Conservation (phyloP, 1,284 basidiomycete genomes). For the Kalmanozyma brasiliensis region DNA sequence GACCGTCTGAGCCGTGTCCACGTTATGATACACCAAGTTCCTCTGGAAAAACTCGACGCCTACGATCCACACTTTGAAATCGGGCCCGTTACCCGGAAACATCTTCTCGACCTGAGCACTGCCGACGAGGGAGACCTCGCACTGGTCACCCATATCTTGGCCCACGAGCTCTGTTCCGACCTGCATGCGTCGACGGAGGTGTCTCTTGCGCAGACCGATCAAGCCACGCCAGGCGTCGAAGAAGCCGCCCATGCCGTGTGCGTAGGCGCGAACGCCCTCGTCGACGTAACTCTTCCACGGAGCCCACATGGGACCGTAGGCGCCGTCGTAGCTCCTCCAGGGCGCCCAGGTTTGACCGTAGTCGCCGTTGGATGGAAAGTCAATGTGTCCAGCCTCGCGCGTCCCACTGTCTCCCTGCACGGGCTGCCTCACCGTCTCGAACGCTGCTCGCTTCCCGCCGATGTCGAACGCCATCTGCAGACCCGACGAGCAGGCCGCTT, state of each 20-base stretch:
- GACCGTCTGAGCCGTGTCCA: constrained; percentile 18
- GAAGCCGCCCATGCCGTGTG: too few relatives aligned
- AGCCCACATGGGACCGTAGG: too few relatives aligned
- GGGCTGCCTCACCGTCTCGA: constrained; percentile 2
- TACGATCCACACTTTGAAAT: constrained; percentile 36
- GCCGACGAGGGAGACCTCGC: constrained; percentile 20
- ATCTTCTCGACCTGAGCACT: constrained; percentile 28
- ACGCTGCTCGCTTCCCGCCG: constrained; percentile 1
- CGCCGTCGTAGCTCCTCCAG: too few relatives aligned
- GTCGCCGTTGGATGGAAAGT: neutral
- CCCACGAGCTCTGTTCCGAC: neutral
- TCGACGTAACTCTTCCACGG: constrained; percentile 20
- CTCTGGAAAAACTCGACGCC: constrained; percentile 39
- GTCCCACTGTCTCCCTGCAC: neutral
- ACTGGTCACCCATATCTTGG: constrained; percentile 2
- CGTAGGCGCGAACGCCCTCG: too few relatives aligned
- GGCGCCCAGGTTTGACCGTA: too few relatives aligned
- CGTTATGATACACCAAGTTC: constrained; percentile 37
- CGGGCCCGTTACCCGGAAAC: constrained; percentile 20
- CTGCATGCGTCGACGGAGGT: neutral
- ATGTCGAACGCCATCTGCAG: constrained; percentile 16
- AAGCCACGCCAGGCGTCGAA: too few relatives aligned
- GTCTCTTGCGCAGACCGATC: too few relatives aligned
- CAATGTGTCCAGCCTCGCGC: neutral
- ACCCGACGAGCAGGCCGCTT: neutral